Base-by-base conservation (phyloP, 1,284 basidiomycete genomes). In the Puccinia polysora region DNA sequence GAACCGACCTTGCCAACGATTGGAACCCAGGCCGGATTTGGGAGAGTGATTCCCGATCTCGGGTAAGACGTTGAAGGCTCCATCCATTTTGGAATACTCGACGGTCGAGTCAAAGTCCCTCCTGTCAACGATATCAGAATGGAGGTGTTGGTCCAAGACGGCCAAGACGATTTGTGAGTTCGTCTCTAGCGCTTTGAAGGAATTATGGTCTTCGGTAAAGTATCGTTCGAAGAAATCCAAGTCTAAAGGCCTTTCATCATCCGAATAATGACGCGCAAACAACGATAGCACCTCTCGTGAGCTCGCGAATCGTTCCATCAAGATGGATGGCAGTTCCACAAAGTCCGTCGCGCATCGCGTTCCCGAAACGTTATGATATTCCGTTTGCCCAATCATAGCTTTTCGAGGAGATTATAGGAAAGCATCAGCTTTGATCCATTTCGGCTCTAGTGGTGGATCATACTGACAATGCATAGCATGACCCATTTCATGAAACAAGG, bases 401-500 rank as follows among this genome's bases (percentile, higher is more conserved):
- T 2, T 28, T n/a, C n/a, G n/a, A n/a, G n/a, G n/a, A n/a, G n/a
- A n/a, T n/a, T n/a, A n/a, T n/a, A n/a, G n/a, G n/a, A n/a, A n/a
- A n/a, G n/a, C n/a, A n/a, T n/a, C n/a, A n/a, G n/a, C n/a, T n/a
- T n/a, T n/a, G n/a, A n/a, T n/a, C n/a, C n/a, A n/a, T n/a, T n/a
- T n/a, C n/a, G n/a, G n/a, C n/a, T n/a, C n/a, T n/a, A n/a, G n/a
- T n/a, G n/a, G n/a, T n/a, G n/a, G n/a, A n/a, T n/a, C n/a, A n/a
- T n/a, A n/a, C 73, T 74, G 28, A 69, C 75, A 79, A 53, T 80
- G 79, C 23, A 80, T 76, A 2, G 79, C 79, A 53, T 80, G 79
- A 0, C 79, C 79, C 79, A 80, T 80, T 71, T 80, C 79, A 67
- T 80, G 79, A 72, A 80, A 80, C 1, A 80, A 75, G 49, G 79